Conservation (phyloP, 805 yeast genomes). For the Saturnispora zaruensis region DNA sequence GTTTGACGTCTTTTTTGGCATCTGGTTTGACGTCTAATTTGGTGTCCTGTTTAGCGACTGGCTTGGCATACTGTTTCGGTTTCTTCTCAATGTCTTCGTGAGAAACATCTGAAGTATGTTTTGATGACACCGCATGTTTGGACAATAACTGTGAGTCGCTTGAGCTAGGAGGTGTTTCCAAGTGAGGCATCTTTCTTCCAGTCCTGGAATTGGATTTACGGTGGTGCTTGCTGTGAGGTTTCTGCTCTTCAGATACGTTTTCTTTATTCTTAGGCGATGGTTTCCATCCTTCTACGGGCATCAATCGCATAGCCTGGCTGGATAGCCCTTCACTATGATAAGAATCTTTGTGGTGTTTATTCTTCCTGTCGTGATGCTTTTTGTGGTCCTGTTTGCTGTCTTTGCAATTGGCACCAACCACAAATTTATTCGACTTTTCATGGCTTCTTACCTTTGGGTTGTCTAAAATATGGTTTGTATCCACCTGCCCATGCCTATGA, state of each 20-base stretch:
- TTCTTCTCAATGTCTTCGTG: background rate
- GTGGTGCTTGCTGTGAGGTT: background rate
- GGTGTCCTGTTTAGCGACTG: too few species aligned
- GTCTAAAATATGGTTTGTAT: background rate
- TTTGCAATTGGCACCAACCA: background rate
- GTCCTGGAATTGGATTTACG: background rate
- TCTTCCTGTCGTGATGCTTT: background rate
- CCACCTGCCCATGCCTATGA: too few species aligned
- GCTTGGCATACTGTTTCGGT: background rate
- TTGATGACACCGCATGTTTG: background rate
- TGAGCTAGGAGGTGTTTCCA: slow-evolving; percentile 5
- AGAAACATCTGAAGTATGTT: background rate
- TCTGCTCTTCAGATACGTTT: background rate
- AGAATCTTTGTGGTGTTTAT: background rate
- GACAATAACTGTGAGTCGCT: background rate
- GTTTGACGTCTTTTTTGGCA: background rate
- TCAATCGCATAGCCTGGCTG: slow-evolving; percentile 5
- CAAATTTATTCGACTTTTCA: background rate
- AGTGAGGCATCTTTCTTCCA: background rate
- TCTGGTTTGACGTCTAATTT: too few species aligned
- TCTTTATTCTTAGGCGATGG: slow-evolving; percentile 7
- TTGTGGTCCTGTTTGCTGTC: background rate
- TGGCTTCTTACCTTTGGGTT: background rate
- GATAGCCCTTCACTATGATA: background rate
- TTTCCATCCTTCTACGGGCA: slow-evolving; percentile 11